These are phyloP conservation scores for Candida sakaeoensis DNA, from an alignment of 805 yeast genomes.

Conservation along the genomic window DNA sequence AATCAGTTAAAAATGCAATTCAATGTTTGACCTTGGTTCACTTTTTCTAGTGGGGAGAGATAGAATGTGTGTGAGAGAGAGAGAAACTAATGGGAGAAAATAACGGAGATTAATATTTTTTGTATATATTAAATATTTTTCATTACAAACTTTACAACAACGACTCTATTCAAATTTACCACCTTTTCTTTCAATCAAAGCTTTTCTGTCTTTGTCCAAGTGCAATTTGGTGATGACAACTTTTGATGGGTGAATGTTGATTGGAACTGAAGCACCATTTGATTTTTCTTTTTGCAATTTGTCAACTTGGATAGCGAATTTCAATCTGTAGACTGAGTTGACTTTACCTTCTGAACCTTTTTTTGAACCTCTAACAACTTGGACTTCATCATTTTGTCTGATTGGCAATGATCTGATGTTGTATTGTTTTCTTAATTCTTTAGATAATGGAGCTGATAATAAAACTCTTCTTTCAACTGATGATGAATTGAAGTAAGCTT, in stretches of 20 bases:
- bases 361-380: conserved; percentile 97
- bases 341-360: conserved; percentile 99
- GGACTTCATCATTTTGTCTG: conserved; percentile 95
- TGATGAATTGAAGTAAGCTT: conserved; percentile 98
- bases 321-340: conserved; percentile 97
- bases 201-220: conserved; percentile 99
- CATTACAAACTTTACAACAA: background rate
- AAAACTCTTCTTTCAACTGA: conserved; percentile 91
- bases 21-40: no score
- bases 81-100: no score
- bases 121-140: background rate
- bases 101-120: no score
- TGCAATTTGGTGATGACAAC: conserved; percentile 97
- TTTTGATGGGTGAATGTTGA: conserved; percentile 97
- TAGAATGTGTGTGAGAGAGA: no score
- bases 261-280: conserved; percentile 95
- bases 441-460: conserved; percentile 98
- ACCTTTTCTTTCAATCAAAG: conserved; percentile 95
- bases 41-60: no score
- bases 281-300: conserved; percentile 97
- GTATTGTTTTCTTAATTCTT: conserved; percentile 97
- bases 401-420: conserved; percentile 93
- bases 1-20: no score
- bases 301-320: conserved; percentile 94
- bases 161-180: conserved; percentile 78